Evolutionary conservation across 495 filamentous ascomycete species (phyloP), one percentile per base, ranked within the genome.

Genomic region (Apiosordaria backusii): DNA sequence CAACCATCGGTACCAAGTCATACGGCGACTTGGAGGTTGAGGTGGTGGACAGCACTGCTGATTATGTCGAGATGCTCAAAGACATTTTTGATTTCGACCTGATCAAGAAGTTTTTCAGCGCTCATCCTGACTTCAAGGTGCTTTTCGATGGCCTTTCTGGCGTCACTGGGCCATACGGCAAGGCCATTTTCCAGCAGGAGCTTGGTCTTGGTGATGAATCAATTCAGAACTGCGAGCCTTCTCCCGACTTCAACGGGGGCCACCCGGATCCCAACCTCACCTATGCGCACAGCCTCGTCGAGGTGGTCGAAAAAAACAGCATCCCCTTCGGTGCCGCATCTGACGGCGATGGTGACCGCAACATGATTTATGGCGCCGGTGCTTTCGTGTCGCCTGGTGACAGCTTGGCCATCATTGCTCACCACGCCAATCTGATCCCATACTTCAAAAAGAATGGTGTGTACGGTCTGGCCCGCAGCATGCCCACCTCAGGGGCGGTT

Each of bases 281-380:
- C n/a, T 99, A 99, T 69, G 95, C 95, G 1, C 92, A 96, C 79
- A 94, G 93, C 50, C 85, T 99, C 7, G 95, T 99, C 61, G 92
- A 95, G 74, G 91, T 87, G 55, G 95, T 99, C 21, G 90, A 99
- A 79, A 91, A 92, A 81, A 87, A 92, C 70, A 84, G 86, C 40
- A 92, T 99, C 70, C 96, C 95, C 71, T 98, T 99, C 75, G 95
- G 95, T 71, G 95, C 95, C 53, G 95, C 95, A 50, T 93, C 90
- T 71, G 95, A 99, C 70, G 95, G 95, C 68, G 95, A 99, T 72
- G 95, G 95, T 71, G 95, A 99, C 81, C 91, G 95, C 65, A 99
- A 99, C 85, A 99, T 99, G 95, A 98, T 99, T 74, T 99, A 99
- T 77, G 95, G 95, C 65, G 94, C 93, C 70, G 92, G 95, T 73